phyloP scores from a whole-genome alignment of 1,139 yeast genomes.

The Suhomyces terraborum region DNA sequence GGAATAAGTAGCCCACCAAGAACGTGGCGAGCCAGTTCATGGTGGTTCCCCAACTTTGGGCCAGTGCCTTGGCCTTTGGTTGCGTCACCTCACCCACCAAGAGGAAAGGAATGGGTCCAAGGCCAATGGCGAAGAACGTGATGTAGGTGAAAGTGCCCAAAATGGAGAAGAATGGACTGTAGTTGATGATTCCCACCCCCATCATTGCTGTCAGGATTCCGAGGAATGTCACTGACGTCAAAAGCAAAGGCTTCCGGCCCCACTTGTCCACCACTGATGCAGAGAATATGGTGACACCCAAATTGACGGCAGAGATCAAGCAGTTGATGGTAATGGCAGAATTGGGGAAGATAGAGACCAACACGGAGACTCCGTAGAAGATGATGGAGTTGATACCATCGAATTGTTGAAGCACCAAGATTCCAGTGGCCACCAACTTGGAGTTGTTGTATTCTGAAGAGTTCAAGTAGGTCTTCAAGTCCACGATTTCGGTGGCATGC shows the following conservation, averaged over 20 bases:
- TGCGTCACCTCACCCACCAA: constrained; percentile 89
- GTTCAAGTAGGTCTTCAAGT: constrained; percentile 47
- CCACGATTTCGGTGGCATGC: constrained; percentile 8
- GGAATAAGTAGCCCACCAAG: constrained; percentile 77
- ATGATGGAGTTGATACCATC: constrained; percentile 91
- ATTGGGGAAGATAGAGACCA: constrained; percentile 67
- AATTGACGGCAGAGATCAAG: constrained; percentile 70
- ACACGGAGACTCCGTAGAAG: constrained; percentile 86
- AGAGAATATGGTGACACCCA: constrained; percentile 67
- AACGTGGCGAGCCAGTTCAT: constrained; percentile 93
- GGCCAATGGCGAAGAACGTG: constrained; percentile 82
- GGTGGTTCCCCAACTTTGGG: constrained; percentile 91
- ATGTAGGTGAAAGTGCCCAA: constrained; percentile 72
- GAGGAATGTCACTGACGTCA: constrained; percentile 70
- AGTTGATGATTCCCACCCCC: constrained; percentile 61
- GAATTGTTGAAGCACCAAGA: constrained; percentile 86
- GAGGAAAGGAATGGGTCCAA: constrained; percentile 94
- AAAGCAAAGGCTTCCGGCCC: constrained; percentile 76
- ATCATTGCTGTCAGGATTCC: constrained; percentile 63
- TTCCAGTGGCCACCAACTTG: constrained; percentile 65
- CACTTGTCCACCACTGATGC: constrained; percentile 70
- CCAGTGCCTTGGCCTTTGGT: constrained; percentile 73
- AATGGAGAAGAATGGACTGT: constrained; percentile 56
- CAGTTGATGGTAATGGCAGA: constrained; percentile 73
- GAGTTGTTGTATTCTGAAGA: constrained; percentile 57